Evolutionary conservation across 768 basidiomycete species (phyloP).

Genomic region (Cantharellus cinnabarinus): DNA sequence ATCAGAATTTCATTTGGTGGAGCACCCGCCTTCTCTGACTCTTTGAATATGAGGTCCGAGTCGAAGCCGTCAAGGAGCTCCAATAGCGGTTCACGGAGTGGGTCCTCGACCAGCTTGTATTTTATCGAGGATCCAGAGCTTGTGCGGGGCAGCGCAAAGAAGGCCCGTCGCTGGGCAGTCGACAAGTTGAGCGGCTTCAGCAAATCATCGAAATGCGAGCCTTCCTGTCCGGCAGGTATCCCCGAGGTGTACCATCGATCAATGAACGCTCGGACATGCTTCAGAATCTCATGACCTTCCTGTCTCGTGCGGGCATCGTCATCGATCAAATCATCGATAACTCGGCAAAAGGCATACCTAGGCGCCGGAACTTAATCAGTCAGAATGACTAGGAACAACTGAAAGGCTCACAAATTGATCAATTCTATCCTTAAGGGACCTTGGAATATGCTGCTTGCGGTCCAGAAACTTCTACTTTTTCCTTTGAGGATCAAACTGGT

Average conservation of each 20-base stretch:
- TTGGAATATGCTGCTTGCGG: background rate
- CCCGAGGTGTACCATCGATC: background rate
- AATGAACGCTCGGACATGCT: background rate
- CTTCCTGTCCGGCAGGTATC: background rate
- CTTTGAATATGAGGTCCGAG: slow-evolving; percentile 9
- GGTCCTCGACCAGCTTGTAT: background rate
- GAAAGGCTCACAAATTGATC: background rate
- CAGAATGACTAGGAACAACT: background rate
- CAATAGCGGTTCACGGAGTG: slow-evolving; percentile 8
- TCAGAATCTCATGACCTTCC: background rate
- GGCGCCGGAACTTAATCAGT: background rate
- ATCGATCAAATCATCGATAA: background rate
- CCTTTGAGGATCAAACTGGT: background rate
- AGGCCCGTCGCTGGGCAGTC: slow-evolving; percentile 5
- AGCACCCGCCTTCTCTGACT: background rate
- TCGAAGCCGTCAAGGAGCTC: slow-evolving; percentile 10
- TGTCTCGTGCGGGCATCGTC: background rate
- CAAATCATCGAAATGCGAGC: background rate
- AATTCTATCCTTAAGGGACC: background rate
- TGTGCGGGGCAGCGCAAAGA: slow-evolving; percentile 6
- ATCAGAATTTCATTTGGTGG: background rate
- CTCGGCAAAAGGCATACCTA: background rate
- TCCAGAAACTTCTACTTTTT: background rate
- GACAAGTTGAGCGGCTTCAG: background rate
- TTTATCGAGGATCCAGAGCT: too few species aligned